Evolutionary conservation across 1,139 yeast genomes (phyloP), one percentile per base, ranked within the genome.

Genomic region (Yamadazyma conglobata): DNA sequence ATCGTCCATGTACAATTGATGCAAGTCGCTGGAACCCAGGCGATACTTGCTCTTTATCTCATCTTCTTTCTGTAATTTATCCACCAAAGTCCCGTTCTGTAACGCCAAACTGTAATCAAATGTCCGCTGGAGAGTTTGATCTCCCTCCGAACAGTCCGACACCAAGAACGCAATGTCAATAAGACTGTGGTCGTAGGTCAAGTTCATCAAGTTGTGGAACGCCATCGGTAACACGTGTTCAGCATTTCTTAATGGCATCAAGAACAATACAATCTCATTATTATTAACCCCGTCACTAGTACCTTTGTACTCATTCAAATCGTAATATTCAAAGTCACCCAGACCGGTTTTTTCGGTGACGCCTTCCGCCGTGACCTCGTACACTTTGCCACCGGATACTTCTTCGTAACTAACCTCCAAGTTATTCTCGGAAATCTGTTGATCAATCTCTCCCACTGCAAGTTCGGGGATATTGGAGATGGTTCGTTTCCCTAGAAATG

Each of bases 141-240:
- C 97, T 32, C 69, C 74, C 40, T 79, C 79, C 1, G 87, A 76
- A 47, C 91, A 83, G 56, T 87, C 96, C 32, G 91, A 80, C 5
- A 87, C 91, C 48, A 87, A 65, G 50, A 87, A 86, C 18, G 91
- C 94, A 42, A 87, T 66, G 57, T 87, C 96, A 35, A 87, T 81
- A 42, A 84, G 63, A 17, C 74, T 69, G 52, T 87, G 96, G 35
- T 87, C 88, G 52, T 87, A 87, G 2, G 94, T 82, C 54, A 87
- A 64, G 53, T 85, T 85, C 87, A 83, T 82, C 53, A 87, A 60
- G 56, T 86, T 84, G 49, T 81, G 81, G 60, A 87, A 85, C 63
- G 89, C 87, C 66, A 85, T 67, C 7, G 93, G 88, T 36, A 87
- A 60, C 15, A 85, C 91, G 24, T 72, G 67, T 46, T 82, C 89